Conservation (phyloP, 2,329 filamentous ascomycete genomes). For the Apiospora hydei region DNA sequence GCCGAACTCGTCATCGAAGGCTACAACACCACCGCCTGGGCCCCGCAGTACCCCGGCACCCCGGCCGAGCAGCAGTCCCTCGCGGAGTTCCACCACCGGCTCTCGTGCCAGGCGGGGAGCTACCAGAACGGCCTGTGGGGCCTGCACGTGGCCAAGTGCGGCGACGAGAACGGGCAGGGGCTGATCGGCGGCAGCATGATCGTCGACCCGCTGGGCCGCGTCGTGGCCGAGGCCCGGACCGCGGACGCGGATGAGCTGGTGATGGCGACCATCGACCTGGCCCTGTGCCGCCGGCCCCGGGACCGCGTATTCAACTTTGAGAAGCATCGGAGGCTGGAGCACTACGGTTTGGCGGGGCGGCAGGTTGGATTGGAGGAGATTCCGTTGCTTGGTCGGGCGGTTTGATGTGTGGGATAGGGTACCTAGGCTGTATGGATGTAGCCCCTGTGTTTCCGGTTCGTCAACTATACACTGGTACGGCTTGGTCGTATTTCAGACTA, state of each 20-base stretch:
- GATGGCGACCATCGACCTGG: constrained; percentile 57
- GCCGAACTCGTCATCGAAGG: constrained; percentile 45
- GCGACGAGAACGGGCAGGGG: constrained; percentile 56
- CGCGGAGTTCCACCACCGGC: constrained; percentile 58
- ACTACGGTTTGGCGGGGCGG: constrained; percentile 48
- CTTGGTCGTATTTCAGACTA: no score
- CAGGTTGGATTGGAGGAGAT: constrained; percentile 48
- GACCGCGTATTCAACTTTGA: constrained; percentile 55
- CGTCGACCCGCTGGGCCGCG: constrained; percentile 54
- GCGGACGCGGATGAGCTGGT: constrained; percentile 56
- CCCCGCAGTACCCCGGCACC: constrained; percentile 49
- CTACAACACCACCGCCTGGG: constrained; percentile 59
- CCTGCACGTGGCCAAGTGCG: constrained; percentile 56
- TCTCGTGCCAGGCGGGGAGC: constrained; percentile 59
- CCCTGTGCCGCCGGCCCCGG: constrained; percentile 54
- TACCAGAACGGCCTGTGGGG: constrained; percentile 62
- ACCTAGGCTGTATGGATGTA: no score
- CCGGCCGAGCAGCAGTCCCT: constrained; percentile 52
- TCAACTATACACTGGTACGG: no score
- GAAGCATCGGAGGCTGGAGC: constrained; percentile 52
- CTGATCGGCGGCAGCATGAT: constrained; percentile 58
- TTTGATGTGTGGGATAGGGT: no score
- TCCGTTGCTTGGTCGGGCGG: constrained; percentile 30
- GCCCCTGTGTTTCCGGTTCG: no score
- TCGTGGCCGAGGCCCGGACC: constrained; percentile 57